Evolutionary conservation across 805 yeast species (phyloP), one percentile per base, ranked within the genome.

Genomic region (Cyberlindnera subsufficiens): DNA sequence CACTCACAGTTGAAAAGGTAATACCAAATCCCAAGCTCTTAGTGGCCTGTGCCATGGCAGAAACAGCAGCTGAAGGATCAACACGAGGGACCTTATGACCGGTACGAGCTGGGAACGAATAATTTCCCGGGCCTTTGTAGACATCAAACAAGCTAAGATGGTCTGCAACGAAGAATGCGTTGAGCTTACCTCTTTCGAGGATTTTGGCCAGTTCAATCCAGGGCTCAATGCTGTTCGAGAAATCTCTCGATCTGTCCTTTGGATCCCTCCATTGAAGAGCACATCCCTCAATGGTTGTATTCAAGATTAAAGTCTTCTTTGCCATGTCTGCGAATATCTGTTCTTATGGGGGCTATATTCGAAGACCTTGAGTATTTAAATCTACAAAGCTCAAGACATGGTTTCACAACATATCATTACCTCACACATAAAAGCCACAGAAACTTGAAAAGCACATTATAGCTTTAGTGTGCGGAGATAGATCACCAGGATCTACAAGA

Each of bases 41-140:
- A 6, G 72, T 68, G 13, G 56, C 68, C 0, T 65, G 59, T 15
- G 71, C 68, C 64, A 68, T 52, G 3, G 68, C 70, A 14, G 65
- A 41, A 11, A 68, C 63, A 3, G 57, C 54, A 11, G 67, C 60
- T 47, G 61, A 51, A 11, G 72, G 72, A 37, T 68, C 72, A 41
- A 51, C 54, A 2, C 61, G 58, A 5, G 72, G 71, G 47, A 53
- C 50, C 36, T 59, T 60, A 19, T 61, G 43, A 1, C 61, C 66
- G 3, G 50, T 30, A 31, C 35, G 30, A 14, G 66, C 66, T 10
- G 68, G 65, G 3, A 61, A 58, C 5, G 45, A 50, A 32, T 55
- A 48, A 42, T 62, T 64, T 14, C 34, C 35, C 9, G 40, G 40
- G 5, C 71, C 71, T 37, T 64, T 56, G 43, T 62, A 67, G 15